These are phyloP conservation scores for Ophiostoma triangulosporum DNA, from an alignment of 2,329 filamentous ascomycete genomes.

Conservation along the genomic window DNA sequence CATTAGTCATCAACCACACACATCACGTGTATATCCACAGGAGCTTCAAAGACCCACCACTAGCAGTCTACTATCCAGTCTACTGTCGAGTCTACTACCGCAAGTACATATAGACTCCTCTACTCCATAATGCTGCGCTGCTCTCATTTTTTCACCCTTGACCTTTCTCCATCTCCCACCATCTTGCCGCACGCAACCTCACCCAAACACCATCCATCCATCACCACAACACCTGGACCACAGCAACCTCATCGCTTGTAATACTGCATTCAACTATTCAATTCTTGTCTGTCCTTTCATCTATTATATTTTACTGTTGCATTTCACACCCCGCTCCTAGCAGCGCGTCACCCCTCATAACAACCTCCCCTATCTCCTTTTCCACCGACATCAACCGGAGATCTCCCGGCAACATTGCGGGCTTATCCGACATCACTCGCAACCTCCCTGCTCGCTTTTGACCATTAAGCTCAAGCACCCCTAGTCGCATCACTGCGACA, in stretches of 20 bases:
- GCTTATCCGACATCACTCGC: not conserved
- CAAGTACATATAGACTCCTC: not conserved
- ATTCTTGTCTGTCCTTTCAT: conserved; percentile 8
- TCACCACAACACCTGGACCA: not conserved
- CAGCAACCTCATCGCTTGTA: not conserved
- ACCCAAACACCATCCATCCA: not conserved
- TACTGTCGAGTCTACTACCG: not conserved
- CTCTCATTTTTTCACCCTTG: not conserved
- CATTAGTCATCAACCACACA: too few species aligned
- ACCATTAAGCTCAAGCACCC: too few species aligned
- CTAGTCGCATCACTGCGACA: too few species aligned
- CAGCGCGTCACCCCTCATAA: not conserved
- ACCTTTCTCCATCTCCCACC: not conserved
- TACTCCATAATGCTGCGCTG: not conserved
- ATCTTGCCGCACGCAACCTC: not conserved
- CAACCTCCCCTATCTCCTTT: not conserved
- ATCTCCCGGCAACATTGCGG: not conserved
- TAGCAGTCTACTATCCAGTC: too few species aligned
- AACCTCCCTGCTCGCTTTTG: not conserved
- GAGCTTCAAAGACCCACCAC: too few species aligned
- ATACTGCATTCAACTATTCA: not conserved
- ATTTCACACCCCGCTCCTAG: not conserved
- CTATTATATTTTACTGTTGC: not conserved
- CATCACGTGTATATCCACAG: too few species aligned
- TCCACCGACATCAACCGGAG: not conserved